Percentiles rank a stretch among this genome's conserved stretches.
These are phyloP conservation scores for Wickerhamiella shivajii DNA, from an alignment of 805 yeast species.

Conservation along the genomic window DNA sequence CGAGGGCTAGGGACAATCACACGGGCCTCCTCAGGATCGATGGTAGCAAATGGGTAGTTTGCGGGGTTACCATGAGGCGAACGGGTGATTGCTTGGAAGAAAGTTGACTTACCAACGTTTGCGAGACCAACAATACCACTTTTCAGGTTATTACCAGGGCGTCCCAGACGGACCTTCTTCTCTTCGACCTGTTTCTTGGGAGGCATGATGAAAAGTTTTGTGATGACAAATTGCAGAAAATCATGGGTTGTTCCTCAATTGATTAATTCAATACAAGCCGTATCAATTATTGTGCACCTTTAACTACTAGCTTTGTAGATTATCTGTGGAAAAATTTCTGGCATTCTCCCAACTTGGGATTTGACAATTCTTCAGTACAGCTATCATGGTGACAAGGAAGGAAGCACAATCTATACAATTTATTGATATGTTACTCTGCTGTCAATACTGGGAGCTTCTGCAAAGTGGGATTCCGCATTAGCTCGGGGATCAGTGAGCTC, in stretches of 20 bases:
- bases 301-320: too few relatives aligned
- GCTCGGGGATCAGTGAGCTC: conserved; percentile 1
- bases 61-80: conserved; percentile 52
- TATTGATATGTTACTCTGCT: too few relatives aligned
- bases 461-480: conserved; percentile 2
- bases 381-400: too few relatives aligned
- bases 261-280: too few relatives aligned
- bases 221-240: too few relatives aligned
- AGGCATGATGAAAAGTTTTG: conserved; percentile 35
- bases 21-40: conserved; percentile 54
- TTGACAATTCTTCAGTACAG: too few relatives aligned
- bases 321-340: too few relatives aligned
- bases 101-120: conserved; percentile 49
- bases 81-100: conserved; percentile 45
- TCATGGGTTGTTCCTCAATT: too few relatives aligned
- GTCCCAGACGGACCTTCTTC: conserved; percentile 63
- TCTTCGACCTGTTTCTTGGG: conserved; percentile 61
- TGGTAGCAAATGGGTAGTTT: conserved; percentile 62
- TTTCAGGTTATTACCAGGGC: conserved; percentile 62
- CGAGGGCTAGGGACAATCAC: conserved; percentile 38
- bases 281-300: too few relatives aligned
- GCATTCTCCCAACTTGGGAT: too few relatives aligned
- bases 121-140: conserved; percentile 90
- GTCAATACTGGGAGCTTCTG: too few relatives aligned
- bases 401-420: too few relatives aligned